Conservation (phyloP, 257 asterid genomes). For the Plectranthus barbatus region DNA sequence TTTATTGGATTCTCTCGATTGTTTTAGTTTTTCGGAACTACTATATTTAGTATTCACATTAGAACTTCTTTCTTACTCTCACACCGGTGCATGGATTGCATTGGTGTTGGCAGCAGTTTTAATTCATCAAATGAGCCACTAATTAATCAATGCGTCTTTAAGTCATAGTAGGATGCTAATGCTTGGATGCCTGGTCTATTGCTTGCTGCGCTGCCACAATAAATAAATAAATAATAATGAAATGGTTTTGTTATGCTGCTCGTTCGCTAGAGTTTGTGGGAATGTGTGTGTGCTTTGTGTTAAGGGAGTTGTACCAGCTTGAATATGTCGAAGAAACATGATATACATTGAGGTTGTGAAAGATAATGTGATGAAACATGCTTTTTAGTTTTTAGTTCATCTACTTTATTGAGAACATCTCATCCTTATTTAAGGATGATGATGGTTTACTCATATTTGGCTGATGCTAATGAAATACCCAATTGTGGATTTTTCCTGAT, state of each 20-base stretch:
- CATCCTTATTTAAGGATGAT: too few species aligned
- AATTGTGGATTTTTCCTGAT: too few species aligned
- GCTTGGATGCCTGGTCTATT: background rate
- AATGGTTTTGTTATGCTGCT: background rate
- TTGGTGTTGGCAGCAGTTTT: background rate
- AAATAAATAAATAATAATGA: too few species aligned
- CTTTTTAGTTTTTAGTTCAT: too few species aligned
- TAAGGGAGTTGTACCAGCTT: background rate
- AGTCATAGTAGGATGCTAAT: background rate
- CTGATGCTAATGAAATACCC: too few species aligned
- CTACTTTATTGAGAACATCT: too few species aligned
- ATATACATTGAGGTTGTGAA: too few species aligned
- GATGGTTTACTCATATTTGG: too few species aligned
- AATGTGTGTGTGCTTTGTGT: background rate
- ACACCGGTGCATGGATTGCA: background rate
- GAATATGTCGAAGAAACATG: background rate
- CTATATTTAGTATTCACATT: background rate
- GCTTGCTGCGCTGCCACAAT: background rate
- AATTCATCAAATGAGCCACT: background rate
- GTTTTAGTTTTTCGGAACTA: background rate
- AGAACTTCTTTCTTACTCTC: background rate
- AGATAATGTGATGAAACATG: too few species aligned
- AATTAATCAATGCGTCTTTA: background rate
- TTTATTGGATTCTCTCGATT: background rate
- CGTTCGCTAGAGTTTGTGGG: background rate